A percentile compares a stretch with the other conserved stretches of the same genome.
Evolutionary conservation across 2,329 filamentous ascomycete genomes (phyloP).

Genomic region (Exserohilum turcica): DNA sequence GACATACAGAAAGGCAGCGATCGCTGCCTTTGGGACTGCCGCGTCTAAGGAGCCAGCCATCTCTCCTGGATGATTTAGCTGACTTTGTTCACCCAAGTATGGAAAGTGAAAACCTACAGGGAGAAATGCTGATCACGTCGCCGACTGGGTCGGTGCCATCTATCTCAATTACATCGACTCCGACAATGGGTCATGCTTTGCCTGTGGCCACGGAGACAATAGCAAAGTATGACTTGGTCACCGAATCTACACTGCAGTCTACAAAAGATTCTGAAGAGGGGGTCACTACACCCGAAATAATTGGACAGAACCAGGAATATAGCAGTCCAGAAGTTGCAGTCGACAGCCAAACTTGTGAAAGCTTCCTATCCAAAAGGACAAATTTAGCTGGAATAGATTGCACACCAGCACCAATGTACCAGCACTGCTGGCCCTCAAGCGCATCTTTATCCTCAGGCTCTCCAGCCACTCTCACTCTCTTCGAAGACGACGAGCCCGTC

Average conservation of each 20-base stretch:
- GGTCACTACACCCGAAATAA: background rate
- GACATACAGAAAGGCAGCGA: constrained; percentile 16
- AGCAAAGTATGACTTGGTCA: background rate
- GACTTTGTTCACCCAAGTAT: constrained; percentile 23
- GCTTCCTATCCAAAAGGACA: background rate
- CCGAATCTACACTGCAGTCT: background rate
- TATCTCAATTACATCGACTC: constrained; percentile 7
- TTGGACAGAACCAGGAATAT: background rate
- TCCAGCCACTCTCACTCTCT: background rate
- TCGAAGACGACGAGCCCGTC: constrained; percentile 1
- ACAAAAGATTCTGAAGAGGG: background rate
- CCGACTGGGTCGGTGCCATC: constrained; percentile 3
- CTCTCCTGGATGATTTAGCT: constrained; percentile 33
- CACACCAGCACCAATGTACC: background rate
- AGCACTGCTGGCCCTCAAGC: background rate
- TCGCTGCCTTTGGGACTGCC: constrained; percentile 29
- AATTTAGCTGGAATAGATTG: background rate
- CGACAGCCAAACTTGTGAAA: too few species aligned
- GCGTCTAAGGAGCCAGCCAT: constrained; percentile 23
- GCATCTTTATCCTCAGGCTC: background rate
- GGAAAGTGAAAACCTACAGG: constrained; percentile 9
- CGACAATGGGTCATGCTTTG: constrained; percentile 1
- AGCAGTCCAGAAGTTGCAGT: background rate
- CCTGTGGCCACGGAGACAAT: background rate
- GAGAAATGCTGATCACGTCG: background rate